Evolutionary conservation across 1,284 basidiomycete species (phyloP).

Genomic region (Ustilago esculenta): DNA sequence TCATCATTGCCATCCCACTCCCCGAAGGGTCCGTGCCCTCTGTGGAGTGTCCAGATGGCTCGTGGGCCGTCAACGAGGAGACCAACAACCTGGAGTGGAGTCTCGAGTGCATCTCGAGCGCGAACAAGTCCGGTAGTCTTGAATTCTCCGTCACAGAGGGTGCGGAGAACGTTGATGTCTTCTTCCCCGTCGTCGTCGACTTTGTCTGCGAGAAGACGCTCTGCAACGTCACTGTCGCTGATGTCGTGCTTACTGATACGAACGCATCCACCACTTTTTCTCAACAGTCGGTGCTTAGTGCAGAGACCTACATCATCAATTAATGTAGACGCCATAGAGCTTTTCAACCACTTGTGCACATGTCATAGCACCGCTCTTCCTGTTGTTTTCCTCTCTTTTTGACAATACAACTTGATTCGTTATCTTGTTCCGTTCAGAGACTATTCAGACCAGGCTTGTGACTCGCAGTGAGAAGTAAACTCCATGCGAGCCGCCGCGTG

Average conservation of each 20-base stretch:
- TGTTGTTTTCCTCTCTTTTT: too few relatives aligned
- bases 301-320: slow-evolving; percentile 61
- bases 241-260: slow-evolving; percentile 73
- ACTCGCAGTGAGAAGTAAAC: too few relatives aligned
- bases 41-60: slow-evolving; percentile 79
- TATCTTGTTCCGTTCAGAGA: too few relatives aligned
- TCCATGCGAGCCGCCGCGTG: too few relatives aligned
- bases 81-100: slow-evolving; percentile 86
- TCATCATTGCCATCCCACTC: slow-evolving; percentile 89
- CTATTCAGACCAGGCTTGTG: too few relatives aligned
- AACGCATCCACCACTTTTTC: slow-evolving; percentile 77
- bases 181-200: slow-evolving; percentile 89
- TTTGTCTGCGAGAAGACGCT: slow-evolving; percentile 84
- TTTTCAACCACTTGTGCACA: background rate
- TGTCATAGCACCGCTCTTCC: slow-evolving; percentile 4
- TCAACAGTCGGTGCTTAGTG: slow-evolving; percentile 74
- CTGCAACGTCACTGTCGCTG: slow-evolving; percentile 66
- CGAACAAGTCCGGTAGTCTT: slow-evolving; percentile 71
- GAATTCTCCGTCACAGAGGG: slow-evolving; percentile 80
- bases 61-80: slow-evolving; percentile 82
- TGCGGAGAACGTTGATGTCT: slow-evolving; percentile 82
- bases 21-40: slow-evolving; percentile 80
- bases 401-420: too few relatives aligned
- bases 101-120: slow-evolving; percentile 74
- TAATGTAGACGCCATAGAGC: slow-evolving; percentile 1